Percentiles rank a stretch among this genome's conserved stretches.
These are phyloP conservation scores for Dichotomocladium elegans DNA, from an alignment of 371 early-diverging fungal genomes.

Conservation along the genomic window DNA sequence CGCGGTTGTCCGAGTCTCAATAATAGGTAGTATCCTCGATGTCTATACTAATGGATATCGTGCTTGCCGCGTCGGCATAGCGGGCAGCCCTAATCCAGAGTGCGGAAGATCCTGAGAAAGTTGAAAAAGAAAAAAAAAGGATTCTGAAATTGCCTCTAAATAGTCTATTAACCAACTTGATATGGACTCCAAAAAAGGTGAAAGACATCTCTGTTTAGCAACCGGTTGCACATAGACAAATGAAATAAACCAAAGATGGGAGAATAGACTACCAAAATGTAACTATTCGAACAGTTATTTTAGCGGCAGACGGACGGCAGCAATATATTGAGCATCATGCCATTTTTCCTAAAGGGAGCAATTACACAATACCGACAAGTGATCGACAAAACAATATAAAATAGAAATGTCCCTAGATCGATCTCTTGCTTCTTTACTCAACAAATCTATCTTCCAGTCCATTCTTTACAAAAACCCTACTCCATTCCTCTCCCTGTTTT, in stretches of 20 bases:
- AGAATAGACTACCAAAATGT: too few species aligned
- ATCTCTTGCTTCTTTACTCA: not conserved
- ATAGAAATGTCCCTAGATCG: not conserved
- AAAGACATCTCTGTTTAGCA: too few species aligned
- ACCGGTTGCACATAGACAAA: not conserved
- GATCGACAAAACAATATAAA: not conserved
- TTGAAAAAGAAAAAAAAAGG: too few species aligned
- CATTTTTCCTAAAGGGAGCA: conserved; percentile 5
- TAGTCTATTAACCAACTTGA: too few species aligned
- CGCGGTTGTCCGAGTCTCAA: too few species aligned
- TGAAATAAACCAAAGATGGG: not conserved
- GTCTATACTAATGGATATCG: too few species aligned
- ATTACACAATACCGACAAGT: not conserved
- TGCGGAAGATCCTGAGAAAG: too few species aligned
- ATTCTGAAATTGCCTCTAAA: too few species aligned
- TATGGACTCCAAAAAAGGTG: too few species aligned
- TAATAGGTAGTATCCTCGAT: too few species aligned
- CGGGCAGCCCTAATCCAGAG: too few species aligned
- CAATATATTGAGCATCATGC: conserved; percentile 7
- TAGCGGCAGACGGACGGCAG: not conserved
- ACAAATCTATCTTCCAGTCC: not conserved
- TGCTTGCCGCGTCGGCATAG: too few species aligned
- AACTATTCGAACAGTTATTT: not conserved
- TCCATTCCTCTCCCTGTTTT: conserved; percentile 7
- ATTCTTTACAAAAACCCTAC: not conserved